phyloP scores from a whole-genome alignment of 306 rosid species.

The Crataegus laevigata region DNA sequence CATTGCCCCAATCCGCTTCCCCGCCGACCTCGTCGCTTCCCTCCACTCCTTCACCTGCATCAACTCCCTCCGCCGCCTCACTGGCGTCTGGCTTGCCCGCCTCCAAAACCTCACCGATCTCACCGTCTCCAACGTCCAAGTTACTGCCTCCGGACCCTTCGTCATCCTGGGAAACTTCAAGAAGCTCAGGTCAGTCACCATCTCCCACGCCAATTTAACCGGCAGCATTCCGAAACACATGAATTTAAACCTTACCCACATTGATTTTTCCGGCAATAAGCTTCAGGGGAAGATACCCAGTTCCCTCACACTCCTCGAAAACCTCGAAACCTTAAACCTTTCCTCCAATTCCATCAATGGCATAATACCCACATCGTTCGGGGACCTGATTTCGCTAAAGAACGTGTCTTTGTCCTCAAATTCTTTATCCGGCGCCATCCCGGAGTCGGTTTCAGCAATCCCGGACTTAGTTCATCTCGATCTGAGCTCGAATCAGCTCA shows the following conservation, averaged over 20 bases:
- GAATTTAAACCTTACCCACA: constrained; percentile 54
- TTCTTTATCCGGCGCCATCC: constrained; percentile 63
- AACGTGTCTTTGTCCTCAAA: constrained; percentile 62
- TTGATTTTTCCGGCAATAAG: constrained; percentile 64
- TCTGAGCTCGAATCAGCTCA: constrained; percentile 86
- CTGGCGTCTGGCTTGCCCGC: constrained; percentile 77
- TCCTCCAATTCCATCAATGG: constrained; percentile 29
- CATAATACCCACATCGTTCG: constrained; percentile 60
- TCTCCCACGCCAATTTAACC: constrained; percentile 70
- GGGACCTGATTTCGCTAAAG: constrained; percentile 56
- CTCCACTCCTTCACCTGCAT: constrained; percentile 69
- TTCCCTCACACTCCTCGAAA: constrained; percentile 57
- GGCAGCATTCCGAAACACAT: constrained; percentile 56
- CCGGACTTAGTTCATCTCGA: constrained; percentile 38
- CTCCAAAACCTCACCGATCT: constrained; percentile 75
- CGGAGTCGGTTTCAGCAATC: constrained; percentile 59
- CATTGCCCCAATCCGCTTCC: constrained; percentile 67
- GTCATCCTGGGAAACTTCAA: constrained; percentile 68
- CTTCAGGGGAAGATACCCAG: constrained; percentile 57
- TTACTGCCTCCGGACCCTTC: constrained; percentile 60
- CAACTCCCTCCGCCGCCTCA: constrained; percentile 43
- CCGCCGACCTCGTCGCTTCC: constrained; percentile 54
- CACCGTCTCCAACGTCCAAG: constrained; percentile 39
- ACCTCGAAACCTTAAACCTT: constrained; percentile 53
- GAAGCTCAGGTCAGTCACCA: constrained; percentile 49